phyloP scores from a whole-genome alignment of 306 rosid genomes.

The Prinsepia uniflora region DNA sequence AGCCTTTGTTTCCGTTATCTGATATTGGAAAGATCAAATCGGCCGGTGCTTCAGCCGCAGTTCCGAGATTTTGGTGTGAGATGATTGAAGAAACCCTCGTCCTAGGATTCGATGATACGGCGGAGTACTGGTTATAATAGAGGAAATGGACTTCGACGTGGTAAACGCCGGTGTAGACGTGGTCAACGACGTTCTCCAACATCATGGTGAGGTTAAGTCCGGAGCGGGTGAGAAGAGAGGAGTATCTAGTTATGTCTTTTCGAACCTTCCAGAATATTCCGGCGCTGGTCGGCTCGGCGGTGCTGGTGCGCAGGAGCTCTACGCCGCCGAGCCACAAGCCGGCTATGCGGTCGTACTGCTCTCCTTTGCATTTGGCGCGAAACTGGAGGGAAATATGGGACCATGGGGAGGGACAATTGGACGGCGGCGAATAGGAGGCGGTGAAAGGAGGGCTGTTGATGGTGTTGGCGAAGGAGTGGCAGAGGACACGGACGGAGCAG shows the following conservation, averaged over 20 bases:
- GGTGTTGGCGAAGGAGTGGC: constrained; percentile 69
- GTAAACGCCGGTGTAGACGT: constrained; percentile 60
- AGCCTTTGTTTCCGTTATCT: constrained; percentile 52
- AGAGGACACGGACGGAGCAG: constrained; percentile 47
- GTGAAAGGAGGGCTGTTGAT: constrained; percentile 59
- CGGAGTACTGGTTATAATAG: constrained; percentile 25
- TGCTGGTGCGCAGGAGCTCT: constrained; percentile 78
- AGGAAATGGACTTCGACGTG: constrained; percentile 47
- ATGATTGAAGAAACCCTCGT: constrained; percentile 23
- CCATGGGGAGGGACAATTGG: constrained; percentile 52
- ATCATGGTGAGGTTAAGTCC: constrained; percentile 57
- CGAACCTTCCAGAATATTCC: constrained; percentile 70
- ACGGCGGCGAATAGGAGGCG: constrained; percentile 52
- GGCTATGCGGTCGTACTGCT: constrained; percentile 79
- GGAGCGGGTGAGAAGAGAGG: constrained; percentile 42
- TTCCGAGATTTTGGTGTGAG: neutral
- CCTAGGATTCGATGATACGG: neutral
- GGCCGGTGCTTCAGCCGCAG: constrained; percentile 20
- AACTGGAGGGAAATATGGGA: constrained; percentile 51
- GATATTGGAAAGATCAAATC: constrained; percentile 75
- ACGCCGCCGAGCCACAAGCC: constrained; percentile 74
- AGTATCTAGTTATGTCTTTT: constrained; percentile 67
- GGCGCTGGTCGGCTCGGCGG: constrained; percentile 53
- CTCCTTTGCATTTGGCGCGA: constrained; percentile 51
- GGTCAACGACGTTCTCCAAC: constrained; percentile 62